Conservation (phyloP, 306 rosid species). For the Abrus precatorius region DNA sequence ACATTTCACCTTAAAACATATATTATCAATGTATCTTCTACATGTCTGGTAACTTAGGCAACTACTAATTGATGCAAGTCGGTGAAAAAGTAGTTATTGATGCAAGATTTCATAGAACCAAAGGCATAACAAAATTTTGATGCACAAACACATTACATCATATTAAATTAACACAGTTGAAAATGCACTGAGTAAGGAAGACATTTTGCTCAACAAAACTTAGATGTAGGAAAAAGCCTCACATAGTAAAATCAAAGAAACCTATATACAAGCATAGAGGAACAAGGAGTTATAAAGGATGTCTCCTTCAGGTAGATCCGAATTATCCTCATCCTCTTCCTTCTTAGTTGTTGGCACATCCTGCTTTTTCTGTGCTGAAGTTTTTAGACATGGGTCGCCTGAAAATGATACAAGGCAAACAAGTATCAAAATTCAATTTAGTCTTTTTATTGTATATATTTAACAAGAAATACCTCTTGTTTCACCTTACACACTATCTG, state of each 20-base stretch:
- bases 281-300: constrained; percentile 49
- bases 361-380: constrained; percentile 13
- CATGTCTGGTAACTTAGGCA: constrained; percentile 20
- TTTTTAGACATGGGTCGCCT: constrained; percentile 34
- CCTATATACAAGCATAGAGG: constrained; percentile 33
- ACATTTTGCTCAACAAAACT: constrained; percentile 41
- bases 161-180: constrained; percentile 1
- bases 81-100: not conserved
- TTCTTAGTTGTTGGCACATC: constrained; percentile 51
- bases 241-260: constrained; percentile 29
- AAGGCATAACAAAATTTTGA: not conserved
- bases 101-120: constrained; percentile 12
- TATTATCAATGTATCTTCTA: not conserved
- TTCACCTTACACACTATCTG: not conserved
- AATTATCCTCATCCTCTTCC: constrained; percentile 72
- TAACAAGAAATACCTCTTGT: constrained; percentile 14
- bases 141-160: constrained; percentile 25
- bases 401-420: constrained; percentile 25
- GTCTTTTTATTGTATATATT: not conserved
- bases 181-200: constrained; percentile 39
- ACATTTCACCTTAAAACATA: not conserved
- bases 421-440: constrained; percentile 9
- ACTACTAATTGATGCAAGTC: constrained; percentile 1
- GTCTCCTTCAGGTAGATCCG: constrained; percentile 77
- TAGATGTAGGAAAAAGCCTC: constrained; percentile 49